Evolutionary conservation across 306 rosid genomes (phyloP).

Genomic region (Casuarina glauca): DNA sequence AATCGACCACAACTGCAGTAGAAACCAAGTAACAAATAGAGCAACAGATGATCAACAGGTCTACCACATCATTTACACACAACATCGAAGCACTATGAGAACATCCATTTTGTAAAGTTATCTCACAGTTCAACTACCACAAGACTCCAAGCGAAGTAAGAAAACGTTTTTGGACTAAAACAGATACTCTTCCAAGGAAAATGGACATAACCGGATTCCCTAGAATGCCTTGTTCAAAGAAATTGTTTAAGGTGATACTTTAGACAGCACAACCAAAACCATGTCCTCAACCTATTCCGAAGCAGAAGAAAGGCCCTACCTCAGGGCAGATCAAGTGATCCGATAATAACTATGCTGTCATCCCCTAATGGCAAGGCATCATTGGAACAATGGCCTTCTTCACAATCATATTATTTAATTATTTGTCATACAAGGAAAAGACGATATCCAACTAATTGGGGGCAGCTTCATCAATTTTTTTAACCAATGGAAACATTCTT

Average conservation of each 20-base stretch:
- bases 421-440: neutral
- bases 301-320: neutral
- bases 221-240: neutral
- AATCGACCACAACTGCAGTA: neutral
- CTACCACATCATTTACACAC: neutral
- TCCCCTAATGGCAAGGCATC: neutral
- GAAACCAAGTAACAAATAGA: neutral
- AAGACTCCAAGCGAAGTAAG: neutral
- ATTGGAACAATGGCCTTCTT: neutral
- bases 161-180: neutral
- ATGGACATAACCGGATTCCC: neutral
- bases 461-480: neutral
- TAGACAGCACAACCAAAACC: neutral
- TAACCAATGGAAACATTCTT: neutral
- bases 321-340: neutral
- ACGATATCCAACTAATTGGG: neutral
- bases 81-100: neutral
- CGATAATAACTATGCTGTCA: neutral
- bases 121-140: too few species aligned
- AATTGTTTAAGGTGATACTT: neutral
- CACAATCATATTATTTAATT: neutral
- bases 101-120: neutral
- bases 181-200: neutral
- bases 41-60: conserved; percentile 6
- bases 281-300: neutral